Base-by-base conservation (phyloP, 306 rosid genomes). In the Prunus mongolica region DNA sequence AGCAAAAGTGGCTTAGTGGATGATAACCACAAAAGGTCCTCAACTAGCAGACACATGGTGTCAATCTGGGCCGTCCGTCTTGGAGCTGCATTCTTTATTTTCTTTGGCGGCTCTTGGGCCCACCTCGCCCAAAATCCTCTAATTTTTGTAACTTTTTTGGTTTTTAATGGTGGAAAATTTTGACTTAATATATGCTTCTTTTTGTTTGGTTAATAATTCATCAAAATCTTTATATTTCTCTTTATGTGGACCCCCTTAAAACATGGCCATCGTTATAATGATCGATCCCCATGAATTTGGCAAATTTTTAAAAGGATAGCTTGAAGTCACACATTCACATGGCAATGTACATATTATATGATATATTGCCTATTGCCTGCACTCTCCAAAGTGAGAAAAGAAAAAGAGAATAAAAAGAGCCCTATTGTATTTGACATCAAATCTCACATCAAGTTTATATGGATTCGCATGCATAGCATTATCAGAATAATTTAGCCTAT, bases 291-390 rank as follows among this genome's bases (percentile, higher is more conserved):
- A 50, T 25, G 62, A 68, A 41, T 52, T 25, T 13, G 22, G 64
- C 18, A 27, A 28, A 54, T 20, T 69, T 28, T 5, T 5, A 49
- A 69, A 44, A 38, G 18, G 6, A 2, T 2, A 9, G 11, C 46
- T 13, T 19, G 6, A 3, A 58, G 71, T 72, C 75, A 12, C 72
- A 18, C 46, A 20, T 60, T 58, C 79, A 60, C 82, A 72, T 67
- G 22, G 0, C 0, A 27, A 54, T 46, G 38, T 15, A 18, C 64
- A 47, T 2, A 45, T 46, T 73, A 10, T 58, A 18, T 25, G 45
- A 6, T n/a, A 18, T 34, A 18, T 34, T 32, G 12, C 5, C 38
- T 28, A 13, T 28, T 2, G 13, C 1, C 24, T 4, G 30, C 1
- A 66, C 52, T 2, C 2, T 45, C 52, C 7, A 67, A 12, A 67